A percentile compares a stretch with the other conserved stretches of the same genome.
Conservation (phyloP, 176 grass and related monocot genomes). For the Cocos nucifera region DNA sequence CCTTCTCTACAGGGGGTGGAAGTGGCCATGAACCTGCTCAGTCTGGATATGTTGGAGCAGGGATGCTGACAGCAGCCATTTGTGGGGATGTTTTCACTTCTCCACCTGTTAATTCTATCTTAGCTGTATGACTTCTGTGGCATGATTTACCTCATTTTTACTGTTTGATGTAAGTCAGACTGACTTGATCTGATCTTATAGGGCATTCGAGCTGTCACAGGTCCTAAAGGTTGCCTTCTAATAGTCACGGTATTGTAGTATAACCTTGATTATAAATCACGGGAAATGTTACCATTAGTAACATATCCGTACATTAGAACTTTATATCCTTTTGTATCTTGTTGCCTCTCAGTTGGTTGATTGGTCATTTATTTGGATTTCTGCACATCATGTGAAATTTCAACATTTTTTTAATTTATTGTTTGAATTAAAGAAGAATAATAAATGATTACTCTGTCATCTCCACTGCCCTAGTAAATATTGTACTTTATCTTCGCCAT, state of each 20-base stretch:
- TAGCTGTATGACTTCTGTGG: conserved; percentile 58
- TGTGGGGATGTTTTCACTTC: conserved; percentile 95
- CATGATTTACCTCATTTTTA: conserved; percentile 4
- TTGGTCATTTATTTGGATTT: no score
- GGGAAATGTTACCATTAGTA: no score
- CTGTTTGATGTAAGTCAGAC: conserved; percentile 14
- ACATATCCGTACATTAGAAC: background rate
- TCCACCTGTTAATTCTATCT: conserved; percentile 83
- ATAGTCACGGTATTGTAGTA: conserved; percentile 69
- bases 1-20: conserved; percentile 68
- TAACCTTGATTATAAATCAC: no score
- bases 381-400: no score
- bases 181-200: conserved; percentile 31
- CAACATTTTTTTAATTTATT: no score
- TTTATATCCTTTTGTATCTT: background rate
- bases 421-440: no score
- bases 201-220: conserved; percentile 98
- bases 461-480: no score
- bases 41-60: conserved; percentile 95
- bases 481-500: no score
- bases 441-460: no score
- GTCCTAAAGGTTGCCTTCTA: conserved; percentile 91
- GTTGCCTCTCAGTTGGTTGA: no score
- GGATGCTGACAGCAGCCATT: conserved; percentile 95
- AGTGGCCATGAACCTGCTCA: conserved; percentile 95